Evolutionary conservation across 768 basidiomycete genomes (phyloP).

Genomic region (Macrolepiota dolichaula): DNA sequence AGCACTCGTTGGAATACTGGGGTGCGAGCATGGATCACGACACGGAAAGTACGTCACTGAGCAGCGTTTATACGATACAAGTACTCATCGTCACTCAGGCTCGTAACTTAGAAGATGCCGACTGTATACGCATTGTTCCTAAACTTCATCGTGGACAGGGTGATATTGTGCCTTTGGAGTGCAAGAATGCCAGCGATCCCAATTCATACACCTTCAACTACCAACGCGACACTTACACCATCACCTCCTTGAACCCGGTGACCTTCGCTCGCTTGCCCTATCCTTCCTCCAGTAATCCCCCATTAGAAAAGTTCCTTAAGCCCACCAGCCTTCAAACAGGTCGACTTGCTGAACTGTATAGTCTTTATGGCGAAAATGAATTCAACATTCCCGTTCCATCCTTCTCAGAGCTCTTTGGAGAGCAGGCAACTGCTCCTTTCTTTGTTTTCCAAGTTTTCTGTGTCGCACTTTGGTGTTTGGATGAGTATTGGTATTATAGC

Average conservation of each 20-base stretch:
- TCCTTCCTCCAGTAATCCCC: slow-evolving; percentile 71
- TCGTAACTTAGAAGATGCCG: slow-evolving; percentile 62
- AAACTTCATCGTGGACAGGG: slow-evolving; percentile 81
- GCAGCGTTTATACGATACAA: background rate
- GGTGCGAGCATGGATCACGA: slow-evolving; percentile 79
- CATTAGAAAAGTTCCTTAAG: slow-evolving; percentile 60
- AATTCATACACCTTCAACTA: slow-evolving; percentile 86
- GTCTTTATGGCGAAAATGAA: slow-evolving; percentile 87
- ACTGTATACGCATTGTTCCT: slow-evolving; percentile 80
- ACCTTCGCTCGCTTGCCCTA: slow-evolving; percentile 84
- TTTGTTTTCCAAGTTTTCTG: slow-evolving; percentile 99
- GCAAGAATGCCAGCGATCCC: slow-evolving; percentile 54
- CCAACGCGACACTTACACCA: slow-evolving; percentile 89
- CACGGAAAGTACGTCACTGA: slow-evolving; percentile 50
- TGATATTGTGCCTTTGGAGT: slow-evolving; percentile 78
- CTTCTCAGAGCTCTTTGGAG: slow-evolving; percentile 86
- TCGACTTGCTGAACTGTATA: slow-evolving; percentile 47
- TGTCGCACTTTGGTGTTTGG: slow-evolving; percentile 94
- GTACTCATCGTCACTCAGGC: slow-evolving; percentile 39
- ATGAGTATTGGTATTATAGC: slow-evolving; percentile 99
- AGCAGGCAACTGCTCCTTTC: slow-evolving; percentile 98
- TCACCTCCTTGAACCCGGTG: slow-evolving; percentile 50
- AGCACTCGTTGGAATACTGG: slow-evolving; percentile 85
- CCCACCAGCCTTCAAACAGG: slow-evolving; percentile 52
- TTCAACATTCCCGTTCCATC: slow-evolving; percentile 97